Evolutionary conservation across 1,139 yeast species (phyloP), one percentile per base, ranked within the genome.

Genomic region (Suhomyces atakaporum): DNA sequence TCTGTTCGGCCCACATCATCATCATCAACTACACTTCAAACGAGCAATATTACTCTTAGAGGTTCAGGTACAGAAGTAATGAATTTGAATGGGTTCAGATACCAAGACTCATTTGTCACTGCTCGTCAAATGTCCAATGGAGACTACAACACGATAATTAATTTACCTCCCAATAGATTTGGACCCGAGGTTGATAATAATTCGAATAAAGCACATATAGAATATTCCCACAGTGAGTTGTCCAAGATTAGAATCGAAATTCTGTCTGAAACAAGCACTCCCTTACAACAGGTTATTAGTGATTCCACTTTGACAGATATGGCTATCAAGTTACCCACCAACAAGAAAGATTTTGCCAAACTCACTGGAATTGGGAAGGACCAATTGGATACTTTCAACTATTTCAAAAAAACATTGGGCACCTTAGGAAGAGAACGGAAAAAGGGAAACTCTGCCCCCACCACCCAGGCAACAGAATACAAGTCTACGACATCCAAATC

Each of bases 291-390:
- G 12, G 65, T 80, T 31, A 59, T 81, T 3, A 61, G 75, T 1
- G 81, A 79, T 42, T 58, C 56, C 1, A 62, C 80, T 0, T 53
- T 83, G 33, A 70, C 69, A 44, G 79, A 77, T 35, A 70, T 82
- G 73, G 80, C 86, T 0, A 53, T 58, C 13, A 62, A 61, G 29
- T 56, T 83, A 22, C 90, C 90, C 0, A 65, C 71, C 2, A 72
- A 71, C 11, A 73, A 73, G 38, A 56, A 53, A n/a, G 85, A 75
- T 32, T 82, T 70, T 54, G 57, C 64, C 6, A 60, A 58, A 33
- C 51, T 79, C 21, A 57, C 58, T 2, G 77, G 68, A 8, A 60
- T 75, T 12, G 56, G 58, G 10, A 58, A 58, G 25, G 66, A 58
- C 8, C 79, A 77, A 39, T 49, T 54, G 14, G 64, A 58, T 3